Conservation (phyloP, 371 early-diverging fungal species). For the Mortierella sp. region DNA sequence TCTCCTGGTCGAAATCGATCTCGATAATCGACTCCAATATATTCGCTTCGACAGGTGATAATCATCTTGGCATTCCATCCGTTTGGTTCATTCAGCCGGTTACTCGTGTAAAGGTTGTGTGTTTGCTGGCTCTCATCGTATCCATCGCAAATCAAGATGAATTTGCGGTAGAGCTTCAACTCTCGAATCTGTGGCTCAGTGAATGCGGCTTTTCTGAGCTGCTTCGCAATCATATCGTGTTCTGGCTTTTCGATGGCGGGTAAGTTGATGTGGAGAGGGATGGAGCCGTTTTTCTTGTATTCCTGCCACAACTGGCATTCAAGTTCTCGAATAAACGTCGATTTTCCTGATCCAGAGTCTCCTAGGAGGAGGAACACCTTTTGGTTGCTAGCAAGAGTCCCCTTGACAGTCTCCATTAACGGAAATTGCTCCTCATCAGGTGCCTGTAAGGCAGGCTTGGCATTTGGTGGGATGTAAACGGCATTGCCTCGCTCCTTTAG, state of each 20-base stretch:
- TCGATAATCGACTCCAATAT: too few species aligned
- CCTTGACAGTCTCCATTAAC: conserved; percentile 4
- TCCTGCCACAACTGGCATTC: conserved; percentile 6
- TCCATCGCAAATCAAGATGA: too few species aligned
- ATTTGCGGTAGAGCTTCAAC: too few species aligned
- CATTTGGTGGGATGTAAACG: neutral
- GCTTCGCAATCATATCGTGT: conserved; percentile 8
- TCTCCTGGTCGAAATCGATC: too few species aligned
- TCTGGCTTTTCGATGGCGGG: conserved; percentile 4
- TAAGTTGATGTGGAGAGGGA: conserved; percentile 8
- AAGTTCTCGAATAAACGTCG: conserved; percentile 6
- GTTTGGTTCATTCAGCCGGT: too few species aligned
- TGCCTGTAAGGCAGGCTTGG: conserved; percentile 4
- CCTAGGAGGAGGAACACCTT: conserved; percentile 11
- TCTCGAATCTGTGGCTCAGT: too few species aligned
- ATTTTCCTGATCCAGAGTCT: conserved; percentile 1
- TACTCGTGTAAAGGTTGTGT: too few species aligned
- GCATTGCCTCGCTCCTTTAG: neutral
- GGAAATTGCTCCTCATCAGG: neutral
- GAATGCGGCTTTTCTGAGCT: neutral
- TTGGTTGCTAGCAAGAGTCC: neutral
- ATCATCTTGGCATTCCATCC: too few species aligned
- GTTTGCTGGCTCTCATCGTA: too few species aligned
- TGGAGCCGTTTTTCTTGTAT: conserved; percentile 1
- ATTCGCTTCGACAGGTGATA: too few species aligned